phyloP scores from a whole-genome alignment of 2,329 filamentous ascomycete species.

The Furcasterigmium sp. region DNA sequence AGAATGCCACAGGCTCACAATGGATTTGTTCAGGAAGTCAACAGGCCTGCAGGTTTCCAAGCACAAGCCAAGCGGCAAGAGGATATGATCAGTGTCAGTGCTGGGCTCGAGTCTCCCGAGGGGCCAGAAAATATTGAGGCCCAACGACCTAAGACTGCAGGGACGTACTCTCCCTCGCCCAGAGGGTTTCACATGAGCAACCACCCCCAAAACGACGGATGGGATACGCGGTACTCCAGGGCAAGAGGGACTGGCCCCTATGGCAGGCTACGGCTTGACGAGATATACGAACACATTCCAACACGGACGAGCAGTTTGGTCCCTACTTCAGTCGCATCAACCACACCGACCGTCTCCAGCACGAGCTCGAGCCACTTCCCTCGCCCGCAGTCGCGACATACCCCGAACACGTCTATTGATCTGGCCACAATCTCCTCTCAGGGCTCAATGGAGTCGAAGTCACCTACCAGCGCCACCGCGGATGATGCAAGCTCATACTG shows the following conservation, averaged over 20 bases:
- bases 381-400: constrained; percentile 36
- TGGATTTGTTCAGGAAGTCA: no score
- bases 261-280: constrained; percentile 19
- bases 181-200: background rate
- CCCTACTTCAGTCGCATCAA: constrained; percentile 35
- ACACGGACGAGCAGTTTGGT: constrained; percentile 29
- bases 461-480: constrained; percentile 7
- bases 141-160: no score
- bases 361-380: constrained; percentile 32
- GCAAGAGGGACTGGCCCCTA: constrained; percentile 18
- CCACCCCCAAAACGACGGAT: background rate
- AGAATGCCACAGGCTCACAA: no score
- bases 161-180: no score
- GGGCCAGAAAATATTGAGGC: no score
- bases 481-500: constrained; percentile 11
- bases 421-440: constrained; percentile 16
- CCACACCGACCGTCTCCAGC: constrained; percentile 33
- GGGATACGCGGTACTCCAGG: constrained; percentile 8
- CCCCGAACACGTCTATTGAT: constrained; percentile 39
- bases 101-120: no score
- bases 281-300: constrained; percentile 30
- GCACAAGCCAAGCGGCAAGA: no score
- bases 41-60: no score
- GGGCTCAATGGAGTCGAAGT: constrained; percentile 7
- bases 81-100: no score